Conservation (phyloP, 371 early-diverging fungal species). For the Rhizopus sp. region DNA sequence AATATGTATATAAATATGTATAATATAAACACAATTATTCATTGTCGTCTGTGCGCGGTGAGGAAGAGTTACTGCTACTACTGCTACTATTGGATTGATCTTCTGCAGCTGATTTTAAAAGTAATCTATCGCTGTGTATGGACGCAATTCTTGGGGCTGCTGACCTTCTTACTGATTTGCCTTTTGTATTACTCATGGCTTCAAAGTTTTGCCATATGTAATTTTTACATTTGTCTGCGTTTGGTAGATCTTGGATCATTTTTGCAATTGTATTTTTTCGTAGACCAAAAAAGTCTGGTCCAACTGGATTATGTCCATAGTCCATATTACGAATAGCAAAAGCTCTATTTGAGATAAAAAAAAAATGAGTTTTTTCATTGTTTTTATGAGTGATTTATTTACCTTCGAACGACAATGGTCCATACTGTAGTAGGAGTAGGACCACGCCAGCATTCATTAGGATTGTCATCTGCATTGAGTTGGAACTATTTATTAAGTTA, state of each 20-base stretch:
- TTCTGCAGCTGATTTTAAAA: not conserved
- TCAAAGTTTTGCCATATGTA: conserved; percentile 74
- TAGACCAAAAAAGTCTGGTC: conserved; percentile 90
- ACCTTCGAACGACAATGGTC: conserved; percentile 43
- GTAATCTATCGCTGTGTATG: not conserved
- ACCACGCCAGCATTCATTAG: conserved; percentile 37
- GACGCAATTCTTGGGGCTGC: conserved; percentile 13
- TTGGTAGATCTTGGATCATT: conserved; percentile 86
- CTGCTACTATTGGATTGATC: conserved; percentile 4
- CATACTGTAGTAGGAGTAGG: conserved; percentile 47
- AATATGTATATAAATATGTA: too few species aligned
- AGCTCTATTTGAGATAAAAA: conserved; percentile 14
- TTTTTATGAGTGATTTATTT: not conserved
- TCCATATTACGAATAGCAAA: conserved; percentile 73
- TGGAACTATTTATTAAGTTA: conserved; percentile 29
- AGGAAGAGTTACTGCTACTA: not conserved
- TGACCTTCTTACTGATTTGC: conserved; percentile 28
- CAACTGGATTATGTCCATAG: conserved; percentile 78
- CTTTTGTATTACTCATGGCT: conserved; percentile 31
- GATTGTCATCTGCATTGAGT: conserved; percentile 41
- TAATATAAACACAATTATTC: conserved; percentile 1
- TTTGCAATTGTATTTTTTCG: conserved; percentile 83
- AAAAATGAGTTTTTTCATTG: not conserved
- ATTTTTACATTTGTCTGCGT: conserved; percentile 70
- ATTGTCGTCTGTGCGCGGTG: not conserved